Conservation (phyloP, 306 rosid species). For the Vachellia collinsii region DNA sequence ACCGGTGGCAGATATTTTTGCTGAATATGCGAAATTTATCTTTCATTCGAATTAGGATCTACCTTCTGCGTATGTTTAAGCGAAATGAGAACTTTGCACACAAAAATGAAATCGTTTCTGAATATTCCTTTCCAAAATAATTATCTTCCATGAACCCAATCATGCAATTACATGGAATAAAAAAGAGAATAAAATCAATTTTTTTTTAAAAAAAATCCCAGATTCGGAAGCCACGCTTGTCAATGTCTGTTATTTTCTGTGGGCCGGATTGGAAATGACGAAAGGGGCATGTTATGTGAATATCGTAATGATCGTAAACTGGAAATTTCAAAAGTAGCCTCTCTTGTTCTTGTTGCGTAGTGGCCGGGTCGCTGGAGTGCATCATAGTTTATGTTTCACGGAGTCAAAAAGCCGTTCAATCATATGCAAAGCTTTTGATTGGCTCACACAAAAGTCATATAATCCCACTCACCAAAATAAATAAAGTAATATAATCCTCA, state of each 20-base stretch:
- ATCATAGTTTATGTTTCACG: not conserved
- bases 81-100: not conserved
- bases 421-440: not conserved
- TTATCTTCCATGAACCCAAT: not conserved
- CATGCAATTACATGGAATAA: not conserved
- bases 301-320: no score
- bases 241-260: not conserved
- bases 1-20: constrained; percentile 6
- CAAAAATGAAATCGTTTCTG: not conserved
- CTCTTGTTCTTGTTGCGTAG: not conserved
- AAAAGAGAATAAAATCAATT: not conserved
- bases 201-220: not conserved
- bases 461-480: no score
- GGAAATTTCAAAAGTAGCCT: not conserved
- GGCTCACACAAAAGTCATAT: not conserved
- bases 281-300: not conserved
- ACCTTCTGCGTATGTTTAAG: not conserved
- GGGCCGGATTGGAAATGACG: not conserved
- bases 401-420: not conserved
- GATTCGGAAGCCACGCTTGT: not conserved
- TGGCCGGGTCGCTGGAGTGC: not conserved
- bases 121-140: not conserved
- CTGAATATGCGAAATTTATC: not conserved
- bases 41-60: not conserved
- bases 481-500: not conserved